Percentiles rank a stretch among this genome's conserved stretches.
phyloP scores from a whole-genome alignment of 1,284 basidiomycete species.

The Cutaneotrichosporon dermatis region DNA sequence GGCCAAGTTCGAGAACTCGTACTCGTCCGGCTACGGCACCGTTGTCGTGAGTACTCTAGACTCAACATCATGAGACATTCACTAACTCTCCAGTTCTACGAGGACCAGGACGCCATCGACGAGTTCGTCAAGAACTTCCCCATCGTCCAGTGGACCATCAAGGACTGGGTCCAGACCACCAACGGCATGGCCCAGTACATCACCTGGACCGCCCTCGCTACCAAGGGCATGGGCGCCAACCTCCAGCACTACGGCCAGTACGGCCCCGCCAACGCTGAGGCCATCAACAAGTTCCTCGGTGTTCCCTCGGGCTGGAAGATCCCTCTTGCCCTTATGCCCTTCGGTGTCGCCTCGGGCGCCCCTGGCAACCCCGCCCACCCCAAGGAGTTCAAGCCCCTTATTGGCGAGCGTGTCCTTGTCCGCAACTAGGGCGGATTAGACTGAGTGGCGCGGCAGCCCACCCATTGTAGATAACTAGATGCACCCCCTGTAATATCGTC shows the following conservation, averaged over 20 bases:
- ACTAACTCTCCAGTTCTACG: conserved; percentile 40
- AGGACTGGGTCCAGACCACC: conserved; percentile 16
- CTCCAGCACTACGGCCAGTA: conserved; percentile 36
- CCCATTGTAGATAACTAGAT: not conserved
- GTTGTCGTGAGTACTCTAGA: conserved; percentile 28
- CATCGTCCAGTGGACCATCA: conserved; percentile 16
- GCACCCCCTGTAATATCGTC: not conserved
- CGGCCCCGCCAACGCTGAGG: conserved; percentile 19
- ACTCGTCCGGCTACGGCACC: conserved; percentile 50
- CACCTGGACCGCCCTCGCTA: conserved; percentile 45
- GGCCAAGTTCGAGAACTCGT: conserved; percentile 38
- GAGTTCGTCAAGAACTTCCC: conserved; percentile 48
- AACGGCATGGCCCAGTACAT: conserved; percentile 42
- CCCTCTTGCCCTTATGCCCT: conserved; percentile 45
- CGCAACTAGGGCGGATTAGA: not conserved
- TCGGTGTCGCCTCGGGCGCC: conserved; percentile 32
- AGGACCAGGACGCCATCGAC: conserved; percentile 50
- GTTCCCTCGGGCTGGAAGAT: conserved; percentile 40
- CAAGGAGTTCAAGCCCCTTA: conserved; percentile 32
- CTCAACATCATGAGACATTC: too few relatives aligned
- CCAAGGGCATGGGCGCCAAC: conserved; percentile 47
- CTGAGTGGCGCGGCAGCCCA: too few relatives aligned
- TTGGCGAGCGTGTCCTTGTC: conserved; percentile 5
- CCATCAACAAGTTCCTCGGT: conserved; percentile 35
- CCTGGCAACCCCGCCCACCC: conserved; percentile 9